Evolutionary conservation across 768 basidiomycete species (phyloP).

Genomic region (Nidularia pulvinata): DNA sequence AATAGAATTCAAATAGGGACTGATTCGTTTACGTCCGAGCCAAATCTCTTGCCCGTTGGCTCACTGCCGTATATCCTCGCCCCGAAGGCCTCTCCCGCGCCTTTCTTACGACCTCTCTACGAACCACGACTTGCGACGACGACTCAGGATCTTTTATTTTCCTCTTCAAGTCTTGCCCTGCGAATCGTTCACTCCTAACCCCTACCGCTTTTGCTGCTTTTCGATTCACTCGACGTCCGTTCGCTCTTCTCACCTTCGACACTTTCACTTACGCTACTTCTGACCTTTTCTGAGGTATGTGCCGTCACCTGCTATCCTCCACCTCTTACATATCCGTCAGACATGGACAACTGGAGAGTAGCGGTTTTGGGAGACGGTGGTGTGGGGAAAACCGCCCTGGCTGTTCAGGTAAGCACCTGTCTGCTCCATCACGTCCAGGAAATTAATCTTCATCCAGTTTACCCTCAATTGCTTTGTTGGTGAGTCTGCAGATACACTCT

Average conservation of each 20-base stretch:
- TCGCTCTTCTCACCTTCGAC: slow-evolving; percentile 7
- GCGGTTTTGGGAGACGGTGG: slow-evolving; percentile 97
- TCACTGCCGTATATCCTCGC: slow-evolving; percentile 24
- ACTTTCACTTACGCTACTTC: slow-evolving; percentile 19
- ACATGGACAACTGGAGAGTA: slow-evolving; percentile 94
- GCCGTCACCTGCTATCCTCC: neutral
- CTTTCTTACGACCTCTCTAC: slow-evolving; percentile 62
- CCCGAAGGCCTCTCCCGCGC: slow-evolving; percentile 25
- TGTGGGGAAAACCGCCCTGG: slow-evolving; percentile 95
- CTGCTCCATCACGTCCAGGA: slow-evolving; percentile 1
- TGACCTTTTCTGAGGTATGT: slow-evolving; percentile 27
- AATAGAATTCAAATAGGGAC: slow-evolving; percentile 27
- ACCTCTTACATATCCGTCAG: neutral
- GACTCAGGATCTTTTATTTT: slow-evolving; percentile 24
- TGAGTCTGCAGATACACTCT: slow-evolving; percentile 32
- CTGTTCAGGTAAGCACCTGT: slow-evolving; percentile 76
- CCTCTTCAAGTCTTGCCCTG: slow-evolving; percentile 27
- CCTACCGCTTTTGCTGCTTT: slow-evolving; percentile 9
- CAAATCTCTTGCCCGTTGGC: slow-evolving; percentile 29
- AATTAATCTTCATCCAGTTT: slow-evolving; percentile 52
- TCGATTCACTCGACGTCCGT: neutral
- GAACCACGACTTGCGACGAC: slow-evolving; percentile 59
- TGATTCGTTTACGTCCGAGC: slow-evolving; percentile 26
- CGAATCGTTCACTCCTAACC: slow-evolving; percentile 26
- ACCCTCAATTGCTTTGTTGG: slow-evolving; percentile 97